A percentile compares a stretch with the other conserved stretches of the same genome.
Conservation (phyloP, 208 protist species). For the Wallacemonas sp. region DNA sequence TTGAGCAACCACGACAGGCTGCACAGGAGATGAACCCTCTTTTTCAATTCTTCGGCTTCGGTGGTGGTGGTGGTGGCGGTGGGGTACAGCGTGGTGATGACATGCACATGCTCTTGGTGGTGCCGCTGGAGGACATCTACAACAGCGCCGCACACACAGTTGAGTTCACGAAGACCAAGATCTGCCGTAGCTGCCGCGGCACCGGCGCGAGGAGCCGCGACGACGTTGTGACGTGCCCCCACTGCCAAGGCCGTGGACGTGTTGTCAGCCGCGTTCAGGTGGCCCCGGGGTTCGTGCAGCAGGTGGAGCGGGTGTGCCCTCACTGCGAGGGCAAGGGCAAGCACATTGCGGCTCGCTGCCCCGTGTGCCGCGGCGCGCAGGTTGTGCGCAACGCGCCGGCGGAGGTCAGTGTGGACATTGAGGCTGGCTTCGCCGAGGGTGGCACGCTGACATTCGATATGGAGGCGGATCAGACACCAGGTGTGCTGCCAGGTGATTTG, state of each 20-base stretch:
- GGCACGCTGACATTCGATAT: constrained; percentile 40
- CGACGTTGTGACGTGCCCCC: constrained; percentile 29
- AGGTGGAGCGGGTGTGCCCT: constrained; percentile 54
- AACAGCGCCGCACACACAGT: constrained; percentile 84
- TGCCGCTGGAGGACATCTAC: constrained; percentile 93
- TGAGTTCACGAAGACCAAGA: constrained; percentile 73
- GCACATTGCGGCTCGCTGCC: constrained; percentile 52
- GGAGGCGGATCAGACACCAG: constrained; percentile 54
- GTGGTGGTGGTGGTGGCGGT: constrained; percentile 17
- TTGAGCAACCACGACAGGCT: constrained; percentile 33
- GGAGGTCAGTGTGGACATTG: constrained; percentile 48
- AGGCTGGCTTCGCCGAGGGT: constrained; percentile 46
- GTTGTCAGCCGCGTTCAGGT: constrained; percentile 37
- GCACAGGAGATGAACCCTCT: constrained; percentile 28
- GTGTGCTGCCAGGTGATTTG: constrained; percentile 53
- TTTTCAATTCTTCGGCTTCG: constrained; percentile 32
- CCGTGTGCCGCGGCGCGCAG: constrained; percentile 48
- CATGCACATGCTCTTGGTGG: constrained; percentile 64
- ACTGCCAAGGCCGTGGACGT: constrained; percentile 36
- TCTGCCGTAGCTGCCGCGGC: constrained; percentile 57
- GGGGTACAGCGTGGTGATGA: constrained; percentile 55
- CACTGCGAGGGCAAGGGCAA: constrained; percentile 74
- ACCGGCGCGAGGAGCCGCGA: constrained; percentile 28
- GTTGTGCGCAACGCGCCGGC: constrained; percentile 25
- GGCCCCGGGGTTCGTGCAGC: constrained; percentile 43